A percentile compares a stretch with the other conserved stretches of the same genome.
These are phyloP conservation scores for Xylariaceae sp. DNA, from an alignment of 2,329 filamentous ascomycete genomes.

Conservation along the genomic window DNA sequence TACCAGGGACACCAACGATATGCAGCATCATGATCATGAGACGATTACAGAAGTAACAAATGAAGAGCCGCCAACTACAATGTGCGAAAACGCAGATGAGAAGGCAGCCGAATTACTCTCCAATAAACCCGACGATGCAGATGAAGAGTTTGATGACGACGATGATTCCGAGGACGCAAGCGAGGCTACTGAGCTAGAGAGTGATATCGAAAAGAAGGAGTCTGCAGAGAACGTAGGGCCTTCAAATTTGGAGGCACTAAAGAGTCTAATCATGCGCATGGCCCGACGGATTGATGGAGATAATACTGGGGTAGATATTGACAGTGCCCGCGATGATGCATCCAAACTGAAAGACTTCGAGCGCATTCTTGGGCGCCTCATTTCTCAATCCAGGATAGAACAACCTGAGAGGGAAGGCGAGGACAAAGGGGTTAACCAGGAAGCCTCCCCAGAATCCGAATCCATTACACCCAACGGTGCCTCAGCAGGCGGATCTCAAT, in stretches of 20 bases:
- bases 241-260: slow-evolving; percentile 25
- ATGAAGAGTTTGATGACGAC: slow-evolving; percentile 25
- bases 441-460: slow-evolving; percentile 2
- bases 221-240: slow-evolving; percentile 21
- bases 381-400: slow-evolving; percentile 36
- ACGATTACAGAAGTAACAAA: background rate
- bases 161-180: slow-evolving; percentile 10
- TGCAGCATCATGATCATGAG: background rate
- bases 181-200: slow-evolving; percentile 7
- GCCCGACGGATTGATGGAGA: slow-evolving; percentile 43
- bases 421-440: slow-evolving; percentile 2
- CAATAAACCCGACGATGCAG: slow-evolving; percentile 6
- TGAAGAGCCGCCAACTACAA: background rate
- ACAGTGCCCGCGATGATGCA: slow-evolving; percentile 30
- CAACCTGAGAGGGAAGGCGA: slow-evolving; percentile 4
- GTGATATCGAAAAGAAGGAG: slow-evolving; percentile 18
- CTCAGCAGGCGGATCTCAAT: slow-evolving; percentile 9
- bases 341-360: slow-evolving; percentile 48
- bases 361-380: slow-evolving; percentile 47
- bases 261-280: slow-evolving; percentile 50
- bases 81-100: background rate
- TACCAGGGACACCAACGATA: background rate
- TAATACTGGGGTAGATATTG: slow-evolving; percentile 22
- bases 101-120: slow-evolving; percentile 3
- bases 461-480: background rate